These are phyloP conservation scores for Cladosporium austrohemisphaericum DNA, from an alignment of 2,329 filamentous ascomycete species.

Conservation along the genomic window DNA sequence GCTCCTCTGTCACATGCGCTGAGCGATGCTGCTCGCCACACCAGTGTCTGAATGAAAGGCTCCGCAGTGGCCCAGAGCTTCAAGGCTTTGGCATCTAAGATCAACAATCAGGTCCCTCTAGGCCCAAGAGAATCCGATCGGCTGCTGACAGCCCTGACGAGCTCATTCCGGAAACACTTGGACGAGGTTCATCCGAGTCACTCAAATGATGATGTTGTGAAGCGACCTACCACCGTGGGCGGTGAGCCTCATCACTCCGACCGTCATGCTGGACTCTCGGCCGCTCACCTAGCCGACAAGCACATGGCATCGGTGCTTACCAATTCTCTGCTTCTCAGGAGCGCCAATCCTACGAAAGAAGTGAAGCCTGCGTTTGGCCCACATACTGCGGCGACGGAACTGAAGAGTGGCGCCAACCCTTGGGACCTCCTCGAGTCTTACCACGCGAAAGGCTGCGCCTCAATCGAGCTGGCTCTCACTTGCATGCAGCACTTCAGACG, in stretches of 20 bases:
- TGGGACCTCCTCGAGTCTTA: conserved; percentile 40
- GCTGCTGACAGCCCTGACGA: conserved; percentile 58
- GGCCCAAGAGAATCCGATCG: conserved; percentile 56
- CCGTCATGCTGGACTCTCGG: conserved; percentile 29
- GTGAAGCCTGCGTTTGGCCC: conserved; percentile 11
- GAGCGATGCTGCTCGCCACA: conserved; percentile 19
- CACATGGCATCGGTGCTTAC: conserved; percentile 51
- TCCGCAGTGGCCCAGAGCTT: conserved; percentile 45
- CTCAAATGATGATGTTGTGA: conserved; percentile 23
- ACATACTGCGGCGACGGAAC: conserved; percentile 26
- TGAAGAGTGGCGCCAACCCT: conserved; percentile 29
- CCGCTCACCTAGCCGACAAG: conserved; percentile 38
- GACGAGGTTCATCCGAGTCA: conserved; percentile 53
- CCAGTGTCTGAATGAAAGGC: conserved; percentile 46
- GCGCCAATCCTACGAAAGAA: neutral
- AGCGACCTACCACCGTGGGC: neutral
- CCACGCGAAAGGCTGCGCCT: conserved; percentile 37
- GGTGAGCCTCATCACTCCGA: conserved; percentile 22
- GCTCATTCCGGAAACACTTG: conserved; percentile 61
- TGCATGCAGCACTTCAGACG: conserved; percentile 35
- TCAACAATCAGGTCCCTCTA: conserved; percentile 52
- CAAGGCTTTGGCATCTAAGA: conserved; percentile 50
- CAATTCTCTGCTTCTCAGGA: conserved; percentile 44
- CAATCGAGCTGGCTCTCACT: conserved; percentile 35
- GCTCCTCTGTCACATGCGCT: too few species aligned